Percentiles rank a stretch among this genome's conserved stretches.
These are phyloP conservation scores for Paspalum vaginatum DNA, from an alignment of 176 grass and related monocot species.

Conservation along the genomic window DNA sequence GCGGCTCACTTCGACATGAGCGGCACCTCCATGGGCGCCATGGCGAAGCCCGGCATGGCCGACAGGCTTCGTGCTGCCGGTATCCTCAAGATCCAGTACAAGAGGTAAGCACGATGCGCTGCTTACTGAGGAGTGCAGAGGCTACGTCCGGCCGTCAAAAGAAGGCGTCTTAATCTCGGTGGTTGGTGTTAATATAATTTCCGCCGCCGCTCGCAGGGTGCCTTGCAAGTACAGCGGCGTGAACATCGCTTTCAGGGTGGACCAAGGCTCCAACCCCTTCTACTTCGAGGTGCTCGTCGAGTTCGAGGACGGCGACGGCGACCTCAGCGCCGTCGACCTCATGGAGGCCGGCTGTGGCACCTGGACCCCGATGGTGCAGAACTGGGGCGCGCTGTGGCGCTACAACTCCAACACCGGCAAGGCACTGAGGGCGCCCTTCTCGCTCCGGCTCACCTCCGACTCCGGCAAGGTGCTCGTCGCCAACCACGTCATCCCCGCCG, in stretches of 20 bases:
- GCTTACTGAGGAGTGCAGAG: background rate
- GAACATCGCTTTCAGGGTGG: slow-evolving; percentile 63
- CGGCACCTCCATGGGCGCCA: slow-evolving; percentile 80
- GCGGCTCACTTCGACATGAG: slow-evolving; percentile 79
- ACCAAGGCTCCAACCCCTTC: slow-evolving; percentile 65
- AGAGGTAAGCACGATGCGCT: slow-evolving; percentile 31
- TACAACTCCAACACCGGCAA: slow-evolving; percentile 63
- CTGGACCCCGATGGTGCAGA: slow-evolving; percentile 65
- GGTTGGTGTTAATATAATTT: background rate
- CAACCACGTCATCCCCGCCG: slow-evolving; percentile 56
- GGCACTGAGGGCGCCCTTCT: slow-evolving; percentile 62
- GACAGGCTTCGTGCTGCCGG: slow-evolving; percentile 73
- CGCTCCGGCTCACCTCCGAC: slow-evolving; percentile 66
- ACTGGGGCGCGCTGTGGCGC: slow-evolving; percentile 71
- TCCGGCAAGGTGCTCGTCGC: slow-evolving; percentile 64
- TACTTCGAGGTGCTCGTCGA: slow-evolving; percentile 71
- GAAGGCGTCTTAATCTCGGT: background rate
- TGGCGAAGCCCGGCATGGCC: slow-evolving; percentile 58
- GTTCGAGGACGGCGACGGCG: slow-evolving; percentile 79
- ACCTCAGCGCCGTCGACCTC: slow-evolving; percentile 52
- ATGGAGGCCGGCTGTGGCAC: slow-evolving; percentile 49
- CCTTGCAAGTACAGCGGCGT: slow-evolving; percentile 72
- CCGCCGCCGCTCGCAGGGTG: slow-evolving; percentile 40
- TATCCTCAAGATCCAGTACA: slow-evolving; percentile 62
- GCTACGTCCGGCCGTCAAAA: background rate